A percentile compares a stretch with the other conserved stretches of the same genome.
These are phyloP conservation scores for Acacia acuminata DNA, from an alignment of 306 rosid species.

Conservation along the genomic window DNA sequence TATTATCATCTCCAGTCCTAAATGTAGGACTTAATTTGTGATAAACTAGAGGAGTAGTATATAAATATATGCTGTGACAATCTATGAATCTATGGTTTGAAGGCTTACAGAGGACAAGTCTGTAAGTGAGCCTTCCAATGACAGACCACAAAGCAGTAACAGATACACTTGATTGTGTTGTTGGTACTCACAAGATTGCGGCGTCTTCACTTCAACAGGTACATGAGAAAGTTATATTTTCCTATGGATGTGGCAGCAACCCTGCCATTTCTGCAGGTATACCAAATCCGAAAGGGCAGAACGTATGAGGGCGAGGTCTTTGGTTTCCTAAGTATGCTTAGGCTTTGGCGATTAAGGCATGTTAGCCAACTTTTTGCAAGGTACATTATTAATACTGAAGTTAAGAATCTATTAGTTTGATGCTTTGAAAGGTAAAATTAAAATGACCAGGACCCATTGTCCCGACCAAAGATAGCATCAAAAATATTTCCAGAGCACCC, in stretches of 20 bases:
- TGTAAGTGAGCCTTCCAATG: background rate
- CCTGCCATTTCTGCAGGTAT: slow-evolving; percentile 62
- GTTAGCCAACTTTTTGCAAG: slow-evolving; percentile 73
- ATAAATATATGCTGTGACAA: background rate
- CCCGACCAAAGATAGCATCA: background rate
- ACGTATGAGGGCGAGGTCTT: slow-evolving; percentile 36
- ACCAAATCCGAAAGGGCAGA: slow-evolving; percentile 51
- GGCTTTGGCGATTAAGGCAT: slow-evolving; percentile 86
- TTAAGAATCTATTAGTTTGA: background rate
- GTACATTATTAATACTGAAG: slow-evolving; percentile 35
- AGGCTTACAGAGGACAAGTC: background rate
- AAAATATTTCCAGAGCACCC: background rate
- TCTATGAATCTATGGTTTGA: background rate
- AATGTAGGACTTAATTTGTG: no score
- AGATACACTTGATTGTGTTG: background rate
- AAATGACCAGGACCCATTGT: background rate
- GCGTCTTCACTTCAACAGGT: slow-evolving; percentile 45
- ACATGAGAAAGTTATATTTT: slow-evolving; percentile 57
- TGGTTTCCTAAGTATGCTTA: slow-evolving; percentile 74
- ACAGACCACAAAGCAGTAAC: background rate
- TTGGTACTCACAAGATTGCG: slow-evolving; percentile 2
- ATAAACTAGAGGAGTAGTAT: no score
- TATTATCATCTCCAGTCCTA: background rate
- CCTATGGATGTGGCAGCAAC: slow-evolving; percentile 79
- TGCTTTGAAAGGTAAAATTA: background rate